Base-by-base conservation (phyloP, 2,329 filamentous ascomycete species). In the Cladosporium cucumerinum region DNA sequence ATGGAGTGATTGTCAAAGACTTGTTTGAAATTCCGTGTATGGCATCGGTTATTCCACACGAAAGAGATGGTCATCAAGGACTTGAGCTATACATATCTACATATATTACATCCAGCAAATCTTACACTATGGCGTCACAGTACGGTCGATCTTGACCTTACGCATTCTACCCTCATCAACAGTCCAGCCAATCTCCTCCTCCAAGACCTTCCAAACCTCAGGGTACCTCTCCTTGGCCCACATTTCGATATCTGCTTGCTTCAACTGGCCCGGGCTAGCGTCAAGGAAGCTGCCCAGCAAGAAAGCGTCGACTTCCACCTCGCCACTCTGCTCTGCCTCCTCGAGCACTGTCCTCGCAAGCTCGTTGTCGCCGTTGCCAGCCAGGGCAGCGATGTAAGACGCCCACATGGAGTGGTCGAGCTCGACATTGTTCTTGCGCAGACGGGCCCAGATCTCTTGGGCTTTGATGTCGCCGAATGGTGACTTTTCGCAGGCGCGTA, bases 271-370 rank as follows among this genome's bases (percentile, higher is more conserved):
- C 85, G 83, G 65, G 84, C 92, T 83, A 11, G 87, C 88, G 71
- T 94, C 95, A 76, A 91, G 92, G 65, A 92, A 82, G 28, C 89
- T 85, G 18, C 88, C 92, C 57, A 97, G 93, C 90, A 90, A 89
- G 73, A 87, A 84, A 32, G 82, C 78, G 74, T 90, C 87, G n/a
- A 90, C 89, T 67, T 82, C 82, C 64, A 87, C 82, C 12, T 90
- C 91, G 64, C 88, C 85, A 64, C 87, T 86, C 58, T 81, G 81
- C 69, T 89, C 84, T 80, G 91, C 91, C 32, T 85, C 83, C 69
- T 87, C 82, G 51, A 97, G 81, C 36, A 91, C 80, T 65, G 82
- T 79, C 70, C 87, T 85, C 2, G 88, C 88, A 70, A 90, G 87
- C 23, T 91, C 86, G 55, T 91, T 82, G 58, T 89, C 83, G 26